Conservation (phyloP, 805 yeast species). For the Huiozyma naganishii region DNA sequence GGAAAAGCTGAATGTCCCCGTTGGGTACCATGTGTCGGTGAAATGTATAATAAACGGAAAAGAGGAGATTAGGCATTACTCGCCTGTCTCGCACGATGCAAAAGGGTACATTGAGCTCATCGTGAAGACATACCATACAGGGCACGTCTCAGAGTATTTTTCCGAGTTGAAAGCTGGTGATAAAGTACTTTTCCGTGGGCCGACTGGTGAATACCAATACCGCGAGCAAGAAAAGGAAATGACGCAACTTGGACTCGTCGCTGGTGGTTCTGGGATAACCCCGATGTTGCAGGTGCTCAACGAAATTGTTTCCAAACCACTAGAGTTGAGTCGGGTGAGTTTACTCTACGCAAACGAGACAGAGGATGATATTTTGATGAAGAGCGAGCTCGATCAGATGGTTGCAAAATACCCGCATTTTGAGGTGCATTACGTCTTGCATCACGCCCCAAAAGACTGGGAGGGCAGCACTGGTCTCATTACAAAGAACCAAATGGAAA, state of each 20-base stretch:
- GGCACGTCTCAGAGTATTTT: conserved; percentile 55
- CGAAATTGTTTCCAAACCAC: conserved; percentile 57
- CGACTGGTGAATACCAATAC: conserved; percentile 62
- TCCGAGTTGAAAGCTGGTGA: conserved; percentile 55
- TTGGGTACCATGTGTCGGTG: conserved; percentile 66
- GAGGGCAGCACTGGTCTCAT: conserved; percentile 50
- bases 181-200: conserved; percentile 61
- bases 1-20: conserved; percentile 53
- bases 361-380: conserved; percentile 62
- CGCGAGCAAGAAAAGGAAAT: conserved; percentile 1
- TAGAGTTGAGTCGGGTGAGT: conserved; percentile 47
- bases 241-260: conserved; percentile 57
- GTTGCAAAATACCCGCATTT: conserved; percentile 52
- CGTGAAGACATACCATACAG: conserved; percentile 64
- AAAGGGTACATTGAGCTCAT: conserved; percentile 65
- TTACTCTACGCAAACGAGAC: conserved; percentile 66
- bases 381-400: conserved; percentile 60
- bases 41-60: conserved; percentile 28
- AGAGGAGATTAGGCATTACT: conserved; percentile 46
- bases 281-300: conserved; percentile 77
- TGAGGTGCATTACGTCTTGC: conserved; percentile 47
- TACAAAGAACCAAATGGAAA: conserved; percentile 45
- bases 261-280: conserved; percentile 85
- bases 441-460: conserved; percentile 43
- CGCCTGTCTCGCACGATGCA: conserved; percentile 60